phyloP scores from a whole-genome alignment of 2,329 filamentous ascomycete species.

The Epichloe scottii region DNA sequence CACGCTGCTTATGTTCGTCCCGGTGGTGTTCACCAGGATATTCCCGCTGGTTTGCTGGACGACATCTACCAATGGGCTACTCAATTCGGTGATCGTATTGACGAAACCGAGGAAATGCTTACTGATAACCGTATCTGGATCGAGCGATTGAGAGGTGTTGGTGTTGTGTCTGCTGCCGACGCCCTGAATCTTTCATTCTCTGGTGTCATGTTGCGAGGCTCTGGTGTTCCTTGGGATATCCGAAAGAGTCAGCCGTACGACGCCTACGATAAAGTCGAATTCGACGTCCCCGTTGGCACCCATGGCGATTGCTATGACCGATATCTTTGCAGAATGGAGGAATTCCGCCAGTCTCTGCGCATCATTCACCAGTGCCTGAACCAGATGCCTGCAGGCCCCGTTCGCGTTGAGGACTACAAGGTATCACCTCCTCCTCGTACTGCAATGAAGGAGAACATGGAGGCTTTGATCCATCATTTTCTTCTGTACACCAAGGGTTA shows the following conservation, averaged over 20 bases:
- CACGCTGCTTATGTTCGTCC: conserved; percentile 96
- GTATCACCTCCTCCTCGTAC: conserved; percentile 86
- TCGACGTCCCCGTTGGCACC: conserved; percentile 90
- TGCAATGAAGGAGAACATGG: conserved; percentile 99
- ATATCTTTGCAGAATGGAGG: conserved; percentile 98
- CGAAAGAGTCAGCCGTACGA: conserved; percentile 97
- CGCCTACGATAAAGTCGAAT: conserved; percentile 94
- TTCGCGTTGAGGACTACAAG: conserved; percentile 98
- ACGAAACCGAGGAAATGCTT: conserved; percentile 96
- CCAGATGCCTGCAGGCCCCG: conserved; percentile 91
- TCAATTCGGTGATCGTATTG: conserved; percentile 95
- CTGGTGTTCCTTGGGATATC: conserved; percentile 90
- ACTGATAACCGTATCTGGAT: conserved; percentile 99
- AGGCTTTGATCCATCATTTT: conserved; percentile 98
- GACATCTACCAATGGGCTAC: conserved; percentile 99
- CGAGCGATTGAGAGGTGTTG: conserved; percentile 78
- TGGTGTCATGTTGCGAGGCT: conserved; percentile 95
- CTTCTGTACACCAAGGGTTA: conserved; percentile 98
- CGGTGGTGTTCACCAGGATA: conserved; percentile 90
- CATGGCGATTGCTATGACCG: conserved; percentile 99
- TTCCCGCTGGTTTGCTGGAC: conserved; percentile 85
- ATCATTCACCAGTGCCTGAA: conserved; percentile 99
- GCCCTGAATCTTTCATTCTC: conserved; percentile 96
- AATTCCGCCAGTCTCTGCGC: conserved; percentile 94
- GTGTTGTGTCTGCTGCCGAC: conserved; percentile 81